Base-by-base conservation (phyloP, 192 early-diverging fungal species). In the Pilobolus umbonatus region DNA sequence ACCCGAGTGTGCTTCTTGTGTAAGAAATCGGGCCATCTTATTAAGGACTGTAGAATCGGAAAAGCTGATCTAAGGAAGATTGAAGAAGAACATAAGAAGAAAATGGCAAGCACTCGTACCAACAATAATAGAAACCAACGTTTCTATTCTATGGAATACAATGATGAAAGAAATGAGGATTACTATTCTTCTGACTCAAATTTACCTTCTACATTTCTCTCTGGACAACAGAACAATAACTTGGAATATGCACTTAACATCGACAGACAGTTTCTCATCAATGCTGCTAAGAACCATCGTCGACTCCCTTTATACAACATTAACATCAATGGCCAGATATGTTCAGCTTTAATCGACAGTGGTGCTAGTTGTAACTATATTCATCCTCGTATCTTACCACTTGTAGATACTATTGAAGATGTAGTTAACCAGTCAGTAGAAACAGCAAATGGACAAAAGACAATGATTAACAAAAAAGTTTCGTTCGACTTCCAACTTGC, bases 351-450 rank as follows among this genome's bases (percentile, higher is more conserved):
- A 28, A 52, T 52, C 3, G 30, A 52, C 15, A 29, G 25, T 35
- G 30, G 50, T 35, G 50, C 50, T 7, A 29, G 25, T 35, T 29
- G 31, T 31, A 52, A 52, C 14, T 52, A 34, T 52, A 19, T 52
- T 3, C 17, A 2, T 19, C 31, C 50, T 3, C 22, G 21, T 9
- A 4, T 52, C 10, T 26, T 30, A 32, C 30, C 32, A 4, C 4
- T 15, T 12, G 31, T 30, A 14, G 5, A 25, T 21, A 52, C 6
- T 7, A 26, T 52, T 15, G 19, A 8, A 9, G n/a, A 32, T 7
- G 35, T 52, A 14, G 2, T 19, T 19, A 19, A 30, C 4, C 50
- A 21, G 4, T 32, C 32, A 7, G 29, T 52, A 1, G 30, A 52
- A 52, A 52, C 50, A 15, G 30, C 30, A 6, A 21, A 30, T 19